Evolutionary conservation across 805 yeast genomes (phyloP).

Genomic region (Metschnikowia gruessii): DNA sequence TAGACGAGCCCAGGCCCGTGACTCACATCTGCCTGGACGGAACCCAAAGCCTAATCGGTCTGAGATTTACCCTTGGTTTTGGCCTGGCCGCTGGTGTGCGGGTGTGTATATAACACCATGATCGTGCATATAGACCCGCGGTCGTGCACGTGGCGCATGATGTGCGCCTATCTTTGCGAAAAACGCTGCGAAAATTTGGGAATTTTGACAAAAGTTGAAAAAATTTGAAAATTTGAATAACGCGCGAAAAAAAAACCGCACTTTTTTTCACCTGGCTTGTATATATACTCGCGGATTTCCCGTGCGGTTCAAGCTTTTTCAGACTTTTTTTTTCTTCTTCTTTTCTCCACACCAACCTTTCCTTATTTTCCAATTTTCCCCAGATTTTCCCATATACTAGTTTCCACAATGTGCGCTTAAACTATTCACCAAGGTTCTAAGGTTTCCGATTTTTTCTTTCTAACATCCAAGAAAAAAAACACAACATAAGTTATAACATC

Average conservation of each 20-base stretch:
- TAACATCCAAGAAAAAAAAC: constrained; percentile 17
- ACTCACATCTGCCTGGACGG: background rate
- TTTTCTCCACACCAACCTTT: constrained; percentile 7
- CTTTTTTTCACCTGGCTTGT: constrained; percentile 4
- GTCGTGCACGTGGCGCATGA: background rate
- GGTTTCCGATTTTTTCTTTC: constrained; percentile 21
- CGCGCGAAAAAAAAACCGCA: constrained; percentile 12
- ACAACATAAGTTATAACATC: constrained; percentile 20
- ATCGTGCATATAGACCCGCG: no score
- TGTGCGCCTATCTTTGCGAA: constrained; percentile 1
- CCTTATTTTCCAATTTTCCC: constrained; percentile 11
- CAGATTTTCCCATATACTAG: constrained; percentile 9
- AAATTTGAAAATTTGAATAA: background rate
- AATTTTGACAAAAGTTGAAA: background rate
- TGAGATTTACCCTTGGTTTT: background rate
- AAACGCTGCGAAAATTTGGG: no score
- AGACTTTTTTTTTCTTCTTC: background rate
- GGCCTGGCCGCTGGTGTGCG: background rate
- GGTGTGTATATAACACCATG: no score
- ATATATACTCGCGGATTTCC: constrained; percentile 10
- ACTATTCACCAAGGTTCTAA: constrained; percentile 22
- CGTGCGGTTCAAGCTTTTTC: background rate
- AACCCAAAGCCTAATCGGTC: background rate
- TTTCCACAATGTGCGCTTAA: constrained; percentile 38
- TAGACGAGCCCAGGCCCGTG: background rate